Evolutionary conservation across 768 basidiomycete species (phyloP).

Genomic region (Termitomyces sp.): DNA sequence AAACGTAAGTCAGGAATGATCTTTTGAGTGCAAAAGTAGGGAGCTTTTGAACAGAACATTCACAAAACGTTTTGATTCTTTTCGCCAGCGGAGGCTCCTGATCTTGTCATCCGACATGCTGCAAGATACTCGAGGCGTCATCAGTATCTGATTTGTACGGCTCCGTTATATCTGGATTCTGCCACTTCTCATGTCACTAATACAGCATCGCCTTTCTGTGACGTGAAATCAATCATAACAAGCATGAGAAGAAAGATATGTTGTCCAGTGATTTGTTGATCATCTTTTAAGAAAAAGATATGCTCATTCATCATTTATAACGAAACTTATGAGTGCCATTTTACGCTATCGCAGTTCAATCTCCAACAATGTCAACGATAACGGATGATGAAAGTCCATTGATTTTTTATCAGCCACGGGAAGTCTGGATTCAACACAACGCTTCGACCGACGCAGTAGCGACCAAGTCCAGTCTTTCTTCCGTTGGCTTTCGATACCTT

Average conservation of each 20-base stretch:
- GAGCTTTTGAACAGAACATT: too few relatives aligned
- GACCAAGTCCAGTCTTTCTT: background rate
- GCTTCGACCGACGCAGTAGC: background rate
- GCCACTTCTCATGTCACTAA: background rate
- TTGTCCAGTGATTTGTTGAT: too few relatives aligned
- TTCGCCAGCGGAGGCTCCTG: too few relatives aligned
- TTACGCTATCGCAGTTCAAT: background rate
- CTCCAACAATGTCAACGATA: background rate
- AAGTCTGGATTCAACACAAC: slow-evolving; percentile 5
- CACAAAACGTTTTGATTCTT: too few relatives aligned
- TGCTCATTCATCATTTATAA: background rate
- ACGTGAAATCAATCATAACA: background rate
- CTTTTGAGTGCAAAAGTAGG: too few relatives aligned
- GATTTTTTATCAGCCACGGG: background rate
- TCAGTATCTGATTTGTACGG: too few relatives aligned
- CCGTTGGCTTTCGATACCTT: background rate
- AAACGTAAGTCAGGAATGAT: too few relatives aligned
- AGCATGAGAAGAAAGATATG: too few relatives aligned
- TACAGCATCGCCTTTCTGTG: background rate
- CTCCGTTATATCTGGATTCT: too few relatives aligned
- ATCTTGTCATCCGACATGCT: too few relatives aligned
- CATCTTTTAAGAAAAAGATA: too few relatives aligned
- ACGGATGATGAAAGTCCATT: slow-evolving; percentile 3
- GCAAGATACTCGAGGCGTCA: too few relatives aligned
- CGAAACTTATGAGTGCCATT: background rate